phyloP scores from a whole-genome alignment of 2,329 filamentous ascomycete genomes.

The Talaromyces sp. region DNA sequence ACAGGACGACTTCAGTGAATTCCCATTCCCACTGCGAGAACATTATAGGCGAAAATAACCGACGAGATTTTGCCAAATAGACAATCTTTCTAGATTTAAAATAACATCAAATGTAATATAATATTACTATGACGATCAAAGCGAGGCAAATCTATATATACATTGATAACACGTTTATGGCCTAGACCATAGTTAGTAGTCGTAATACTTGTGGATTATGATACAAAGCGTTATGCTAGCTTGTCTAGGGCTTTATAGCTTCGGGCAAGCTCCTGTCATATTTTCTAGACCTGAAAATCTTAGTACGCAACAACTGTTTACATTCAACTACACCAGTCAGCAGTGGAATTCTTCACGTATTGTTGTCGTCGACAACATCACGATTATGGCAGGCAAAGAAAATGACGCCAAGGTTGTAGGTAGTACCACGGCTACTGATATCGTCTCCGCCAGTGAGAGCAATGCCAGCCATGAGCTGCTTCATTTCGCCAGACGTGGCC shows the following conservation, averaged over 20 bases:
- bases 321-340: not conserved
- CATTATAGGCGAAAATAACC: not conserved
- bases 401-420: not conserved
- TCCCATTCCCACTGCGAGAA: not conserved
- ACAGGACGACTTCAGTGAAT: not conserved
- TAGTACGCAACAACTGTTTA: not conserved
- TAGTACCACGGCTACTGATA: not conserved
- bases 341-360: not conserved
- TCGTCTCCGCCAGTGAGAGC: not conserved
- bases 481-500: constrained; percentile 17
- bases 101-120: not conserved
- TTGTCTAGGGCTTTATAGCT: not conserved
- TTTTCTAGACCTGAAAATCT: not conserved
- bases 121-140: not conserved
- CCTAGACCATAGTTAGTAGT: not conserved
- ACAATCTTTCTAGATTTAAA: not conserved
- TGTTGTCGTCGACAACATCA: not conserved
- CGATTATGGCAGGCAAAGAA: not conserved
- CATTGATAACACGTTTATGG: not conserved
- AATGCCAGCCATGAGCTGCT: constrained; percentile 7
- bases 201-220: not conserved
- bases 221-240: not conserved
- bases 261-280: not conserved
- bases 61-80: not conserved
- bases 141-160: not conserved